These are phyloP conservation scores for Aspergillus coremiiformis DNA, from an alignment of 495 filamentous ascomycete genomes.

Conservation along the genomic window DNA sequence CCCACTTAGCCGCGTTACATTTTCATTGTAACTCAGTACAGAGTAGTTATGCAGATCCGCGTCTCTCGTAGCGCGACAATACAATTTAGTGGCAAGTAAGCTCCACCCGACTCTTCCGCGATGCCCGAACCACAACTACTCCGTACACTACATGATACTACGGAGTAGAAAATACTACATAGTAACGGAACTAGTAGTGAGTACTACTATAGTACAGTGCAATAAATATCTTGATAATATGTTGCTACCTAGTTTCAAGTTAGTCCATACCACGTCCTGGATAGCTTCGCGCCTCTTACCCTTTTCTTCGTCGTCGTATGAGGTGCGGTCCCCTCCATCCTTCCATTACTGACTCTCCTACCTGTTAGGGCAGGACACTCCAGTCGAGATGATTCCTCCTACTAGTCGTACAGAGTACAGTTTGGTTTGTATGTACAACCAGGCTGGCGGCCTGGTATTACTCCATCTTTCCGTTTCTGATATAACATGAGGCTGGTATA, in stretches of 20 bases:
- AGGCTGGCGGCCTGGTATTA: background rate
- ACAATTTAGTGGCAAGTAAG: background rate
- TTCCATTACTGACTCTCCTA: background rate
- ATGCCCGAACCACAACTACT: background rate
- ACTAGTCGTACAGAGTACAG: background rate
- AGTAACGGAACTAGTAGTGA: too few relatives aligned
- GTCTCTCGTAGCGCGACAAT: background rate
- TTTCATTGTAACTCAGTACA: slow-evolving; percentile 1
- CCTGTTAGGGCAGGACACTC: background rate
- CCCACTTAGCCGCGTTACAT: slow-evolving; percentile 4
- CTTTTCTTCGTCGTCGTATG: background rate
- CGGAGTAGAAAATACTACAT: background rate
- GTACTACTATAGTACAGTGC: too few relatives aligned
- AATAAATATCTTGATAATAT: too few relatives aligned
- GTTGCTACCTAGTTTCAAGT: background rate
- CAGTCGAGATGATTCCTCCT: background rate
- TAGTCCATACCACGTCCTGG: background rate
- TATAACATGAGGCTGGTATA: background rate
- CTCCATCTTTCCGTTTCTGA: background rate
- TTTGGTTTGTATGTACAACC: background rate
- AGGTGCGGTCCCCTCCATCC: background rate
- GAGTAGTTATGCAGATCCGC: slow-evolving; percentile 4
- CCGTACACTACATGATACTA: too few relatives aligned
- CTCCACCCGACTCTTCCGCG: background rate
- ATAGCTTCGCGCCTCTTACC: background rate